Base-by-base conservation (phyloP, 768 basidiomycete genomes). In the Naganishia randhawae region DNA sequence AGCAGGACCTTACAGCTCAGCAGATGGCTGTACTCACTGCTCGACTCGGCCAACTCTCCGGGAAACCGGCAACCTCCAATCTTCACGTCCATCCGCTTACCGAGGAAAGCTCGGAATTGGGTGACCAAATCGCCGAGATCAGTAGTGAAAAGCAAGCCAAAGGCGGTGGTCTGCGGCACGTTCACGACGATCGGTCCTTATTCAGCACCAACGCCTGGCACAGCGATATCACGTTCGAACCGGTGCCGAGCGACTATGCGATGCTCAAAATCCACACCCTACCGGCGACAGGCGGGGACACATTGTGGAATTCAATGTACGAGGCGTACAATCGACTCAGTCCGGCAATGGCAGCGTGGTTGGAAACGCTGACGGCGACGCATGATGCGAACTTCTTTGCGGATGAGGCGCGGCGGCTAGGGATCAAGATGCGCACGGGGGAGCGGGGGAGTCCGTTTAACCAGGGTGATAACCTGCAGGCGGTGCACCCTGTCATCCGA, bases 361-460 rank as follows among this genome's bases (percentile, higher is more conserved):
- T 81, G 55, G 77, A 80, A 22, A 72, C 69, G 27, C 67, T 80
- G 41, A 78, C 77, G 17, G 77, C 73, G 13, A 71, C 74, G 17
- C 77, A 81, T 72, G 72, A 77, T 67, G 80, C 77, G 61, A 71
- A 79, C 31, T 76, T 78, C 65, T 81, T 81, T 75, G 73, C 75
- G 25, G 70, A 73, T 25, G 77, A 79, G 62, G 75, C 78, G 0
- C 63, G 65, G 3, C 64, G 69, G 9, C 70, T 74, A 55, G 78
- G 78, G 5, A 74, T 72, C 71, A 69, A 71, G 37, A 73, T 81
- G 22, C 68, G 71, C 14, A 72, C 71, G 19, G 68, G 65, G 22
- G 73, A 75, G 9, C 74, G 81, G 10, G 81, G 81, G 0, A 63
- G 71, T 35, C 80, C 81, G 10, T 61, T 75, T 16, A 81, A 81